These are phyloP conservation scores for Linum tenue DNA, from an alignment of 345 rosid genomes.

Conservation along the genomic window DNA sequence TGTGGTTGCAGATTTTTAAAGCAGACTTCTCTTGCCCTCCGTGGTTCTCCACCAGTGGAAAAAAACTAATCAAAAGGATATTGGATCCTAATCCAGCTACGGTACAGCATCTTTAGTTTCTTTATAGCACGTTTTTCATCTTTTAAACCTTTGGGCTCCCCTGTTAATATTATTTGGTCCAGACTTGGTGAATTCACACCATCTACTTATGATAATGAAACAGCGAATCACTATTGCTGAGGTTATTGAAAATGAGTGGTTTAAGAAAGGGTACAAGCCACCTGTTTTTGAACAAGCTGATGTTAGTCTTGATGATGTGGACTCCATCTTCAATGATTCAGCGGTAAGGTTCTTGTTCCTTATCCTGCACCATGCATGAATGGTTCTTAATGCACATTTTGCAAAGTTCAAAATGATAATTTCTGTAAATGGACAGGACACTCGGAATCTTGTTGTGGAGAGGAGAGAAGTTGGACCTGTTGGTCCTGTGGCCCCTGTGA, in stretches of 20 bases:
- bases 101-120: constrained; percentile 28
- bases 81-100: constrained; percentile 84
- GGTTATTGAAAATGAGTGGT: constrained; percentile 90
- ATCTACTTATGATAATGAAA: constrained; percentile 23
- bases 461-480: constrained; percentile 51
- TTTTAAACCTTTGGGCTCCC: no score
- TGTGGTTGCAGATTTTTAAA: constrained; percentile 63
- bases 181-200: constrained; percentile 9
- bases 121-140: no score
- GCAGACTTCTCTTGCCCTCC: constrained; percentile 89
- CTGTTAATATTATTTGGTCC: not conserved
- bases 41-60: constrained; percentile 93
- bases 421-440: constrained; percentile 37
- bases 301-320: constrained; percentile 74
- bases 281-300: constrained; percentile 69
- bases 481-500: constrained; percentile 48
- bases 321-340: constrained; percentile 68
- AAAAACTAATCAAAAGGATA: constrained; percentile 80
- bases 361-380: not conserved
- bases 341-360: constrained; percentile 42
- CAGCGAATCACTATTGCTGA: constrained; percentile 83
- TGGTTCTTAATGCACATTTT: constrained; percentile 1
- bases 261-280: constrained; percentile 91
- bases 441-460: constrained; percentile 78
- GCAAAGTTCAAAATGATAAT: constrained; percentile 14